phyloP scores from a whole-genome alignment of 495 filamentous ascomycete genomes.

The Aspergillus cavernicola region DNA sequence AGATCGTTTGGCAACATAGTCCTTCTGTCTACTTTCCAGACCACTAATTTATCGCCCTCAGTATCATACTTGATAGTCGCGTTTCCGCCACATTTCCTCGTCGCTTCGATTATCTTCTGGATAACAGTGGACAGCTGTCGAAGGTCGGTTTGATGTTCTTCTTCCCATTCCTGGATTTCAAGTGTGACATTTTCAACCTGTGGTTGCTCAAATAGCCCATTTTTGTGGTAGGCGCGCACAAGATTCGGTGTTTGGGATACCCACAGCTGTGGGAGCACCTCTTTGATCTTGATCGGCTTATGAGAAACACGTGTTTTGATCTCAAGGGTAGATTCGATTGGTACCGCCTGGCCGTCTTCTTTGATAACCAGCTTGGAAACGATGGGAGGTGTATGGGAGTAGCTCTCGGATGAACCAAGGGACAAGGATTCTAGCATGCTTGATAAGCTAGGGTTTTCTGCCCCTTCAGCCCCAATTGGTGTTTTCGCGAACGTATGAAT shows the following conservation, averaged over 20 bases:
- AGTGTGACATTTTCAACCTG: slow-evolving; percentile 35
- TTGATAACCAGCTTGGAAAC: slow-evolving; percentile 29
- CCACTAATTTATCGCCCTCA: not conserved
- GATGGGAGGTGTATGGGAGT: not conserved
- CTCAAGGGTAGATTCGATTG: slow-evolving; percentile 38
- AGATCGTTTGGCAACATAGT: not conserved
- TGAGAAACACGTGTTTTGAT: slow-evolving; percentile 47
- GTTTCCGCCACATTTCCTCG: slow-evolving; percentile 27
- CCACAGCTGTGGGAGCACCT: slow-evolving; percentile 48
- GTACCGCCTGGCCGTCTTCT: slow-evolving; percentile 30
- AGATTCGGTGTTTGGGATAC: slow-evolving; percentile 48
- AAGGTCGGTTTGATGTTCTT: slow-evolving; percentile 29
- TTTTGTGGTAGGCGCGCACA: slow-evolving; percentile 43
- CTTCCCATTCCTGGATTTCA: slow-evolving; percentile 37
- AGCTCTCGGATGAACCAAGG: slow-evolving; percentile 5
- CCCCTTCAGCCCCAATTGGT: too few relatives aligned
- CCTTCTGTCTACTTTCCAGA: not conserved
- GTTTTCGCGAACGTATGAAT: too few relatives aligned
- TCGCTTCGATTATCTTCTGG: slow-evolving; percentile 28
- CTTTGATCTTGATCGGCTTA: slow-evolving; percentile 31
- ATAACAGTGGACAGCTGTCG: slow-evolving; percentile 32
- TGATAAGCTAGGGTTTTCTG: slow-evolving; percentile 18
- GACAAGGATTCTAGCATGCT: slow-evolving; percentile 27
- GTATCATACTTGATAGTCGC: not conserved
- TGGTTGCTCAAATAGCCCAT: slow-evolving; percentile 36